Conservation (phyloP, 371 early-diverging fungal genomes). For the Mucor sp. region DNA sequence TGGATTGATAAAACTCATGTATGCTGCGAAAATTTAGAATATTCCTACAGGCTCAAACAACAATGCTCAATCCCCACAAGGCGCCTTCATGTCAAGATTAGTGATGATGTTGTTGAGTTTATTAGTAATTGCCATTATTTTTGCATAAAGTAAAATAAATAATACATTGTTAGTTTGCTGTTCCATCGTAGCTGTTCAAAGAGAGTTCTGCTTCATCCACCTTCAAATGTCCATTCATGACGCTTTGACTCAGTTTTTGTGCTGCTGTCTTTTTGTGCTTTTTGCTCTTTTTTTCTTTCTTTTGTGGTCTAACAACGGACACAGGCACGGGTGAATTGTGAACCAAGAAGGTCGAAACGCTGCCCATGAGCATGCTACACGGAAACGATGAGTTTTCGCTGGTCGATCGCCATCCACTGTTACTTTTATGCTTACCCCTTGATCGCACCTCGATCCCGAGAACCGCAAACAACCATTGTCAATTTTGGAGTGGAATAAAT, state of each 20-base stretch:
- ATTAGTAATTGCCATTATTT: conserved; percentile 63
- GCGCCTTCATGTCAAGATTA: conserved; percentile 68
- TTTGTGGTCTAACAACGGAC: conserved; percentile 59
- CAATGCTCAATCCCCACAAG: conserved; percentile 44
- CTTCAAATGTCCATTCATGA: conserved; percentile 42
- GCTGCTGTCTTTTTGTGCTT: conserved; percentile 44
- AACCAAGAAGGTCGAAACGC: conserved; percentile 60
- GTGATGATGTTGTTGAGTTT: conserved; percentile 70
- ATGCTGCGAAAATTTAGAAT: conserved; percentile 21
- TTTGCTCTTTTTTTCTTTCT: conserved; percentile 47
- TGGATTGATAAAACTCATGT: not conserved
- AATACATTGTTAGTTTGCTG: conserved; percentile 6
- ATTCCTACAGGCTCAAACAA: conserved; percentile 25
- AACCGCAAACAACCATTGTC: conserved; percentile 62
- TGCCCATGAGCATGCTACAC: conserved; percentile 53
- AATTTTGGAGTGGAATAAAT: conserved; percentile 49
- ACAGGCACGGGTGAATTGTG: conserved; percentile 65
- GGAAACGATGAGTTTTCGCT: not conserved
- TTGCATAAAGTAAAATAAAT: conserved; percentile 40
- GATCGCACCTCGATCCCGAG: conserved; percentile 55
- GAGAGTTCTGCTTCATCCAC: conserved; percentile 45
- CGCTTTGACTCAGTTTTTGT: conserved; percentile 50
- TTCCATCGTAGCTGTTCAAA: conserved; percentile 35
- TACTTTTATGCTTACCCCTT: conserved; percentile 44
- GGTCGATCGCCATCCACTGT: not conserved